Conservation (phyloP, 2,329 filamentous ascomycete species). For the Fonsecaea pugnacius region DNA sequence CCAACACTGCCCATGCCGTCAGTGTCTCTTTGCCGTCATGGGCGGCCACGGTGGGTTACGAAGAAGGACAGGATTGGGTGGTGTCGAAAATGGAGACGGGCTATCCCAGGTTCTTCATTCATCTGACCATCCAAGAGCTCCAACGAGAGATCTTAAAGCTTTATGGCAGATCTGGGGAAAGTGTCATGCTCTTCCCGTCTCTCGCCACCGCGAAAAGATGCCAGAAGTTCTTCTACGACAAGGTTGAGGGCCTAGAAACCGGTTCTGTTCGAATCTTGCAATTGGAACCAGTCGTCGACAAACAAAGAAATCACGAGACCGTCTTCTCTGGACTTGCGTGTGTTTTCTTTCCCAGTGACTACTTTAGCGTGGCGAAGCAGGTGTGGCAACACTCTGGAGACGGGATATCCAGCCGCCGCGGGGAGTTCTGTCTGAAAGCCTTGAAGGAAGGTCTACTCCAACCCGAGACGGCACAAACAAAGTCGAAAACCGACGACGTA, state of each 20-base stretch:
- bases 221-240: constrained; percentile 69
- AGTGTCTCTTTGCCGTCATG: constrained; percentile 96
- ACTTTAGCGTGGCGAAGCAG: constrained; percentile 78
- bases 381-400: constrained; percentile 98
- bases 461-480: constrained; percentile 40
- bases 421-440: constrained; percentile 82
- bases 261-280: constrained; percentile 62
- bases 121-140: constrained; percentile 78
- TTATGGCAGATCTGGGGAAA: constrained; percentile 61
- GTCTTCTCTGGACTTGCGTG: constrained; percentile 67
- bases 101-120: constrained; percentile 94
- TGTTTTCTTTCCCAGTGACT: constrained; percentile 70
- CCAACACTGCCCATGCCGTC: constrained; percentile 83
- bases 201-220: constrained; percentile 71
- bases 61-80: constrained; percentile 91
- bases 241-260: constrained; percentile 58
- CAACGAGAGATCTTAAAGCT: constrained; percentile 68
- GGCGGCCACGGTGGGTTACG: constrained; percentile 87
- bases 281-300: constrained; percentile 65
- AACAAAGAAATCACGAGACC: constrained; percentile 49
- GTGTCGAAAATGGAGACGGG: constrained; percentile 81
- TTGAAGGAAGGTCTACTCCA: constrained; percentile 70
- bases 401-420: constrained; percentile 85
- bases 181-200: constrained; percentile 82
- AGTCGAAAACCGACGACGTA: constrained; percentile 31